Base-by-base conservation (phyloP, 495 filamentous ascomycete genomes). In the Corynascus novoguineensis region DNA sequence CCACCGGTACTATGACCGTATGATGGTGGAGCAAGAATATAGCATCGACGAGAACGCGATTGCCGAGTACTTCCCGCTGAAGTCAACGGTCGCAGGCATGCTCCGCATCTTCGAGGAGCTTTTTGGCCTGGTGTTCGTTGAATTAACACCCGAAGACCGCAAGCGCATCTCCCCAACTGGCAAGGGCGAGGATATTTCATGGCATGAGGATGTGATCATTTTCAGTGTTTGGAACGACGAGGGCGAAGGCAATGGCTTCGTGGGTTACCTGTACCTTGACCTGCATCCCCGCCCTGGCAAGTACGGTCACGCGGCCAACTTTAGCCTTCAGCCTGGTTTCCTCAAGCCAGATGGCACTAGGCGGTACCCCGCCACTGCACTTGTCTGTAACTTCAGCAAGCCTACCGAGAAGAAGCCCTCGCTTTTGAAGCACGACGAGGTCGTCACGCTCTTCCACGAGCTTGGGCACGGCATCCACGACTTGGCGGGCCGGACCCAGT, bases 1-100 rank as follows among this genome's bases (percentile, higher is more conserved):
- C 55, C 75, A 80, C 58, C 69, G 78, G 15, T 83, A 84, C 71
- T 98, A 98, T 71, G 87, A 95, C 71, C 85, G 89, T 4, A 71
- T 97, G 69, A 88, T 97, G 88, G 80, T 95, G 11, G 91, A 97
- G 78, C 83, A 89, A 65, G 87, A 97, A 60, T 96, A 86, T 68
- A 83, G 81, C 57, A 81, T 98, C 31, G 91, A 98, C 65, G 88
- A 95, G 60, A 83, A 90, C 67, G 83, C 86, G 51, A 88, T 98
- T 62, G 83, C 92, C 22, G 90, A 98, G 69, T 97, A 93, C 72
- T 98, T 97, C 78, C 92, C 93, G 4, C 74, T 97, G 22, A 80
- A 84, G 61, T 84, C 83, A 4, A 95, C 90, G 2, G 87, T 98
- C 49, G 75, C 80, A 28, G 90, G 88, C 55, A 98, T 97, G 95